These are phyloP conservation scores for Xylariaceae sp. DNA, from an alignment of 2,329 filamentous ascomycete genomes.

Conservation along the genomic window DNA sequence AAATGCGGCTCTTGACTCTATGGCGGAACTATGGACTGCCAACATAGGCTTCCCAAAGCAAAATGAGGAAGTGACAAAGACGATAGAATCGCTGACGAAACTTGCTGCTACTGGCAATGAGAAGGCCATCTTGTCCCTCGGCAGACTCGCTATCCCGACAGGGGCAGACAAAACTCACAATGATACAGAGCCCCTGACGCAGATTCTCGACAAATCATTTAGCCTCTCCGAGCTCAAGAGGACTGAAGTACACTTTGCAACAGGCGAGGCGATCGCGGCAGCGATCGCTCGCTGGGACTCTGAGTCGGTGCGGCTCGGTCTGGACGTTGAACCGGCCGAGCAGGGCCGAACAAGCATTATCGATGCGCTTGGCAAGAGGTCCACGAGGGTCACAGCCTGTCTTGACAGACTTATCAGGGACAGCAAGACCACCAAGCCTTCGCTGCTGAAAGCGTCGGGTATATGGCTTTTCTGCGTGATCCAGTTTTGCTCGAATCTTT, in stretches of 20 bases:
- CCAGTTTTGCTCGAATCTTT: constrained; percentile 78
- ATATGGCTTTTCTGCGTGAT: constrained; percentile 93
- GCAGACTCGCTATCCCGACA: constrained; percentile 60
- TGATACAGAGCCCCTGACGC: constrained; percentile 33
- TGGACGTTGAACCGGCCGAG: constrained; percentile 60
- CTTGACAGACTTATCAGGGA: constrained; percentile 69
- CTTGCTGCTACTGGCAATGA: constrained; percentile 58
- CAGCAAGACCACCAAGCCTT: constrained; percentile 79
- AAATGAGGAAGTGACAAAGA: constrained; percentile 45
- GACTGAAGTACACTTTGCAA: constrained; percentile 80
- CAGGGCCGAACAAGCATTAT: constrained; percentile 25
- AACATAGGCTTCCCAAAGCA: constrained; percentile 18
- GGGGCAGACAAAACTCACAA: constrained; percentile 27
- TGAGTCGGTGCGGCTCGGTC: constrained; percentile 62
- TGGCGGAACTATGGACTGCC: constrained; percentile 26
- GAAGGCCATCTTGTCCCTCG: constrained; percentile 71
- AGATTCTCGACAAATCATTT: constrained; percentile 63
- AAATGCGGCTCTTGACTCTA: constrained; percentile 20
- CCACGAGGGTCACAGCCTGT: constrained; percentile 40
- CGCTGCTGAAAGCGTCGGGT: constrained; percentile 81
- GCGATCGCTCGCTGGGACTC: constrained; percentile 77
- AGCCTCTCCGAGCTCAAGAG: constrained; percentile 76
- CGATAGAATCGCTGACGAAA: constrained; percentile 62
- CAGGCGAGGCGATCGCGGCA: constrained; percentile 80
- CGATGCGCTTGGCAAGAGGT: constrained; percentile 28